These are phyloP conservation scores for Lecanicillium sp. DNA, from an alignment of 2,329 filamentous ascomycete genomes.

Conservation along the genomic window DNA sequence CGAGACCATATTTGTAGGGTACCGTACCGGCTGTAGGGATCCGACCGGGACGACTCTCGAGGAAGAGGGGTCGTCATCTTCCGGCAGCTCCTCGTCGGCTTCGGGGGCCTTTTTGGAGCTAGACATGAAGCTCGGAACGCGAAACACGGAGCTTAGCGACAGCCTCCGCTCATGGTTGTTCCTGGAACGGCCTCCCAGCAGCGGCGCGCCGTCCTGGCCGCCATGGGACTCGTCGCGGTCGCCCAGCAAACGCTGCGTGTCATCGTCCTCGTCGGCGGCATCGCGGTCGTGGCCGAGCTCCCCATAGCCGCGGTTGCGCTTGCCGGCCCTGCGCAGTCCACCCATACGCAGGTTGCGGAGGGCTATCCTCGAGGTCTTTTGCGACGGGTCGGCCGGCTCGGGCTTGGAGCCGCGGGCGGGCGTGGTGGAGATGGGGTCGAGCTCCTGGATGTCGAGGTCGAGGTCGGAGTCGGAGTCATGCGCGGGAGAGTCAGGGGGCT, in stretches of 20 bases:
- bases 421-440: slow-evolving; percentile 56
- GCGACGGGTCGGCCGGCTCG: slow-evolving; percentile 28
- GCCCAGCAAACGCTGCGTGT: slow-evolving; percentile 60
- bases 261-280: slow-evolving; percentile 63
- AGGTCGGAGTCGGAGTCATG: slow-evolving; percentile 67
- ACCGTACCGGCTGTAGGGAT: slow-evolving; percentile 64
- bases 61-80: slow-evolving; percentile 58
- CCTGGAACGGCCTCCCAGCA: slow-evolving; percentile 45
- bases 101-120: slow-evolving; percentile 29
- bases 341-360: slow-evolving; percentile 65
- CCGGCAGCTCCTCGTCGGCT: slow-evolving; percentile 42
- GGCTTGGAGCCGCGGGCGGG: slow-evolving; percentile 26
- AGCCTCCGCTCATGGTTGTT: slow-evolving; percentile 16
- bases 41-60: slow-evolving; percentile 74
- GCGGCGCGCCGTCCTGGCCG: slow-evolving; percentile 65
- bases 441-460: slow-evolving; percentile 74
- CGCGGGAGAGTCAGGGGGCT: slow-evolving; percentile 58
- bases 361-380: slow-evolving; percentile 57
- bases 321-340: slow-evolving; percentile 50
- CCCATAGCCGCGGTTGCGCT: slow-evolving; percentile 51
- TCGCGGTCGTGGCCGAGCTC: slow-evolving; percentile 52
- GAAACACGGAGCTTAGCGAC: slow-evolving; percentile 22
- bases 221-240: slow-evolving; percentile 53
- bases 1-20: slow-evolving; percentile 85
- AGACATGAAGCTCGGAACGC: slow-evolving; percentile 22